Evolutionary conservation across 768 basidiomycete species (phyloP).

Genomic region (Mycena belliarum): DNA sequence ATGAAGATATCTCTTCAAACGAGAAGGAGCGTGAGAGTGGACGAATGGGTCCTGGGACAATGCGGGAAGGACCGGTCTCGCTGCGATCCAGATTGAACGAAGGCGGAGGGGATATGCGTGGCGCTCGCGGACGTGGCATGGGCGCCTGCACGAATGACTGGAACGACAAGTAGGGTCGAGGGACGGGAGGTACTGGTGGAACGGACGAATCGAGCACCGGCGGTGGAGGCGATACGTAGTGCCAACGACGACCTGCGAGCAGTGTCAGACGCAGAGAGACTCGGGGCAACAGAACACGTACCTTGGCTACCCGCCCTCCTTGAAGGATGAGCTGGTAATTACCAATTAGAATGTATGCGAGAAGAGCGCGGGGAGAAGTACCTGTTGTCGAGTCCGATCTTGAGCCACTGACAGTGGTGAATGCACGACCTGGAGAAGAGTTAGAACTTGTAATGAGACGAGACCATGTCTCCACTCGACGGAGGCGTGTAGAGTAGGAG

Average conservation of each 20-base stretch:
- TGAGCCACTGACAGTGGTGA: neutral
- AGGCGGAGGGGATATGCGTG: conserved; percentile 37
- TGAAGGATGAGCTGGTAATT: neutral
- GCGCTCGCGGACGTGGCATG: conserved; percentile 33
- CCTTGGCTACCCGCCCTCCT: neutral
- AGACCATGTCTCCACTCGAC: no score
- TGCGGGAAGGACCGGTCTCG: conserved; percentile 40
- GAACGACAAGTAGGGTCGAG: conserved; percentile 35
- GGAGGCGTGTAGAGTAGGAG: no score
- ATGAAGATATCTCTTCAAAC: conserved; percentile 14
- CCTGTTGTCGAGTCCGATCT: neutral
- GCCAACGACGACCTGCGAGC: conserved; percentile 24
- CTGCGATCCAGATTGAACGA: conserved; percentile 50
- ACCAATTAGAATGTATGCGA: neutral
- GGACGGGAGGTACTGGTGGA: conserved; percentile 61
- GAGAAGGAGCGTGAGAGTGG: conserved; percentile 19
- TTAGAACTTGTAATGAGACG: neutral
- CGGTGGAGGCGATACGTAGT: conserved; percentile 53
- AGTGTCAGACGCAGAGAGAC: neutral
- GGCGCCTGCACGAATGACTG: conserved; percentile 36
- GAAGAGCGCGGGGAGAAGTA: neutral
- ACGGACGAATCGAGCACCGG: conserved; percentile 29
- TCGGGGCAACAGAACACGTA: neutral
- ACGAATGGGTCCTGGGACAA: conserved; percentile 22
- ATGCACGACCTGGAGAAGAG: neutral